A percentile compares a stretch with the other conserved stretches of the same genome.
These are phyloP conservation scores for Saturnispora hagleri DNA, from an alignment of 805 yeast species.

Conservation along the genomic window DNA sequence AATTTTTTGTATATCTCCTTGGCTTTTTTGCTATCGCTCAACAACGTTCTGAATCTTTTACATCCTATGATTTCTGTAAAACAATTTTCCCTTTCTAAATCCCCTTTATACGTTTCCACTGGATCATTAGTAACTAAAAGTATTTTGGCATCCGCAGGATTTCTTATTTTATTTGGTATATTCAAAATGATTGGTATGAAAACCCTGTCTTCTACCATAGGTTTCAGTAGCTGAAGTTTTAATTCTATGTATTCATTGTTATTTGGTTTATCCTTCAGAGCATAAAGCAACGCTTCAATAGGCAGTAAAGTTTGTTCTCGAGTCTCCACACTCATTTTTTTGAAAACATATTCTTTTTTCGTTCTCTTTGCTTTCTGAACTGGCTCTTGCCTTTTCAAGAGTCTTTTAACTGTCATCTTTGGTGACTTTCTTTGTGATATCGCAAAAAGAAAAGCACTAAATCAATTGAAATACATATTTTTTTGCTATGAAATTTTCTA, in stretches of 20 bases:
- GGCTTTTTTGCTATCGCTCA: constrained; percentile 35
- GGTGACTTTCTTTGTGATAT: not conserved
- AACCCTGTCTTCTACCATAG: constrained; percentile 37
- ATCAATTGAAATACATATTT: not conserved
- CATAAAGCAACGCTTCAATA: constrained; percentile 25
- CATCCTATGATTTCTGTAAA: constrained; percentile 56
- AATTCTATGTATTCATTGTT: constrained; percentile 29
- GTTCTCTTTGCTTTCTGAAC: not conserved
- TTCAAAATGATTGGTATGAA: constrained; percentile 53
- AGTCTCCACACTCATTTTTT: constrained; percentile 11
- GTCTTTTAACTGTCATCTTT: constrained; percentile 6
- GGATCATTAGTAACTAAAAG: constrained; percentile 71
- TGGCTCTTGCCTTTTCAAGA: not conserved
- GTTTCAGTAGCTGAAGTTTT: constrained; percentile 39
- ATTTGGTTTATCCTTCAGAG: constrained; percentile 18
- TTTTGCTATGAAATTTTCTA: not conserved
- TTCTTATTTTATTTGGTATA: constrained; percentile 41
- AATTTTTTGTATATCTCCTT: constrained; percentile 46
- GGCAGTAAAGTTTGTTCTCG: constrained; percentile 19
- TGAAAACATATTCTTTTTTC: constrained; percentile 6
- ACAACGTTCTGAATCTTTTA: constrained; percentile 42
- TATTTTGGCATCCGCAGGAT: constrained; percentile 40
- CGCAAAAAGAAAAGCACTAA: not conserved
- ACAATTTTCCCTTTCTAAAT: constrained; percentile 41
- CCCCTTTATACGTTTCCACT: constrained; percentile 42